Percentiles rank a stretch among this genome's conserved stretches.
phyloP scores from a whole-genome alignment of 2,329 filamentous ascomycete species.

The Diaporthe batatas region DNA sequence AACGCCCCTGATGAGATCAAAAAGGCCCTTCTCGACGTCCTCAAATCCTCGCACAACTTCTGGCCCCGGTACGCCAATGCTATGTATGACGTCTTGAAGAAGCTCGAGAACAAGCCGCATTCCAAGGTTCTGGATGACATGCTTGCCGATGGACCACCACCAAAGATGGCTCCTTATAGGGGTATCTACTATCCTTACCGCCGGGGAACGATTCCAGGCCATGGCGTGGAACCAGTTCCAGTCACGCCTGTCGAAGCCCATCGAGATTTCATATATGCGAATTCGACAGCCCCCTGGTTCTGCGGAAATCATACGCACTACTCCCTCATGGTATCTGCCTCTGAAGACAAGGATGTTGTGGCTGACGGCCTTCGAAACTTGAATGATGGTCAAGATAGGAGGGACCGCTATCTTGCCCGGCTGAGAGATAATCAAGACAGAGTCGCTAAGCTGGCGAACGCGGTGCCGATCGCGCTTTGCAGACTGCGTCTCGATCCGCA shows the following conservation, averaged over 20 bases:
- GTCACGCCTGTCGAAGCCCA: background rate
- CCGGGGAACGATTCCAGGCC: background rate
- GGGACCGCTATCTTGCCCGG: background rate
- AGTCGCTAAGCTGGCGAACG: background rate
- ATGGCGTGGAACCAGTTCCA: background rate
- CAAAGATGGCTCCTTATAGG: background rate
- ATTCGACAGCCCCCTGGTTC: background rate
- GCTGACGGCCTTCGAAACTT: background rate
- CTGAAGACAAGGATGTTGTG: background rate
- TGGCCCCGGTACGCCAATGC: background rate
- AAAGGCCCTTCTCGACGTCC: background rate
- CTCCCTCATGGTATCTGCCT: background rate
- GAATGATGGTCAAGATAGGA: background rate
- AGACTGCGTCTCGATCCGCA: background rate
- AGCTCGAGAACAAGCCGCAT: background rate
- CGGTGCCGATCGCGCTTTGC: background rate
- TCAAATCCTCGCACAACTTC: background rate
- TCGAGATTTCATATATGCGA: background rate
- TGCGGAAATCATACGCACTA: background rate
- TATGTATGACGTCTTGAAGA: background rate
- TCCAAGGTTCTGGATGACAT: background rate
- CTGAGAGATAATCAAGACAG: background rate
- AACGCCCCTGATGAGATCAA: background rate
- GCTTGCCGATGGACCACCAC: background rate
- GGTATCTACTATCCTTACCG: background rate